Conservation (phyloP, 345 rosid species). For the Excoecaria cochinchinensis region DNA sequence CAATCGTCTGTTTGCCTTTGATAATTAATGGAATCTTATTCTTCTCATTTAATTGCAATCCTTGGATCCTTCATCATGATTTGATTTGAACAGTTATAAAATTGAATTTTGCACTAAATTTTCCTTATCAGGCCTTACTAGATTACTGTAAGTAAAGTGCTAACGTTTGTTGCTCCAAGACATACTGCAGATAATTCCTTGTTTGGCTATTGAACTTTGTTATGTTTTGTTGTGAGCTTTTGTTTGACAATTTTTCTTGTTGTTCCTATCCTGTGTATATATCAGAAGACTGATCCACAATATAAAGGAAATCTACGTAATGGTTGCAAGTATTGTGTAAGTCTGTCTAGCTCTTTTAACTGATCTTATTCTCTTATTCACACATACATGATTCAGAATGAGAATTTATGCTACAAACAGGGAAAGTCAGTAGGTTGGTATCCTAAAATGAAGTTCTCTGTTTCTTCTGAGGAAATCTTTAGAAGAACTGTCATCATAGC, state of each 20-base stretch:
- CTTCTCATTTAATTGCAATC: not conserved
- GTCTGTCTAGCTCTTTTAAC: conserved; percentile 29
- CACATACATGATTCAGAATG: not conserved
- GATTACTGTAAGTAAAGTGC: not conserved
- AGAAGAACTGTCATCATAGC: conserved; percentile 57
- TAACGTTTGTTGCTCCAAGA: not conserved
- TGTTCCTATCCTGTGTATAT: conserved; percentile 25
- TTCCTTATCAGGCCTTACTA: not conserved
- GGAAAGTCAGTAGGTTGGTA: conserved; percentile 45
- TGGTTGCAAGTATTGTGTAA: conserved; percentile 84
- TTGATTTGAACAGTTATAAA: not conserved
- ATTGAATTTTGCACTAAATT: not conserved
- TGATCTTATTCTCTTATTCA: conserved; percentile 13
- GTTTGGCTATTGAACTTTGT: not conserved
- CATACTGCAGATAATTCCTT: not conserved
- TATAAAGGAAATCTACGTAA: conserved; percentile 33
- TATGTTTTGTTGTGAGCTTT: not conserved
- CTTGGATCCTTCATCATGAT: not conserved
- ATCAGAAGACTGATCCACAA: conserved; percentile 36
- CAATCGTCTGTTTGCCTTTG: not conserved
- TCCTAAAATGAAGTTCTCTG: conserved; percentile 73
- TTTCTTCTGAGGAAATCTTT: conserved; percentile 58
- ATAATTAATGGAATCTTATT: not conserved
- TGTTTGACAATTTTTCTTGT: conserved; percentile 11
- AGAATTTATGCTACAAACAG: conserved; percentile 32